Evolutionary conservation across 257 asterid species (phyloP).

Genomic region (Jacaranda mimosifolia): DNA sequence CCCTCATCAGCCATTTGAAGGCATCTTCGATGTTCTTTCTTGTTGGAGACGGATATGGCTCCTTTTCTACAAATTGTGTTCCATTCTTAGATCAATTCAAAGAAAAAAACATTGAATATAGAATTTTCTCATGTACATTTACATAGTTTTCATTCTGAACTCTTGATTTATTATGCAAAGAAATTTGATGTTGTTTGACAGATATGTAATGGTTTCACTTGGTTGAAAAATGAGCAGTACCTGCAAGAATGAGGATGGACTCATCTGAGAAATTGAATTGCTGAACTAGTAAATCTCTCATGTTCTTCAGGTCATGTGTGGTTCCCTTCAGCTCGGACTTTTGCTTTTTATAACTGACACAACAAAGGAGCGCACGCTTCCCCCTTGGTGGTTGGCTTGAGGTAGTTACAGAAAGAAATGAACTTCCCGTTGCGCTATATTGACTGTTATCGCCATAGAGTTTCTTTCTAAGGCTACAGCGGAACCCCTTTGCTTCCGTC

Average conservation of each 20-base stretch:
- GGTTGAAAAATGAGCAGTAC: slow-evolving; percentile 30
- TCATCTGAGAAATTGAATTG: slow-evolving; percentile 41
- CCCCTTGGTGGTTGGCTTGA: slow-evolving; percentile 42
- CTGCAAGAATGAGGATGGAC: slow-evolving; percentile 58
- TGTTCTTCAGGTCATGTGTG: slow-evolving; percentile 44
- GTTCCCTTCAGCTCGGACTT: slow-evolving; percentile 54
- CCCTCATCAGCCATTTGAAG: slow-evolving; percentile 33
- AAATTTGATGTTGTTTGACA: background rate
- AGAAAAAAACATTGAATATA: too few species aligned
- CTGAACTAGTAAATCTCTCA: slow-evolving; percentile 39
- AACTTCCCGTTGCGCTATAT: background rate
- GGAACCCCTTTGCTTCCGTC: slow-evolving; percentile 20
- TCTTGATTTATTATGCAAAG: background rate
- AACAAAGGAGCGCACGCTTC: slow-evolving; percentile 62
- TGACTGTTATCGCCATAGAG: background rate
- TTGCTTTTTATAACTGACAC: slow-evolving; percentile 56
- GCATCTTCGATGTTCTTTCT: slow-evolving; percentile 34
- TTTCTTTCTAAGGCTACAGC: slow-evolving; percentile 18
- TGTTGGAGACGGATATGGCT: slow-evolving; percentile 45
- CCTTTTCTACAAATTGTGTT: slow-evolving; percentile 47
- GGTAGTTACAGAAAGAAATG: slow-evolving; percentile 6
- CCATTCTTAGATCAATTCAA: background rate
- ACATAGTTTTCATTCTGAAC: too few species aligned
- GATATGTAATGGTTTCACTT: background rate
- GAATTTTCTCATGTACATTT: background rate